Evolutionary conservation across 495 filamentous ascomycete genomes (phyloP).

Genomic region (Chlorociboria aeruginascens): DNA sequence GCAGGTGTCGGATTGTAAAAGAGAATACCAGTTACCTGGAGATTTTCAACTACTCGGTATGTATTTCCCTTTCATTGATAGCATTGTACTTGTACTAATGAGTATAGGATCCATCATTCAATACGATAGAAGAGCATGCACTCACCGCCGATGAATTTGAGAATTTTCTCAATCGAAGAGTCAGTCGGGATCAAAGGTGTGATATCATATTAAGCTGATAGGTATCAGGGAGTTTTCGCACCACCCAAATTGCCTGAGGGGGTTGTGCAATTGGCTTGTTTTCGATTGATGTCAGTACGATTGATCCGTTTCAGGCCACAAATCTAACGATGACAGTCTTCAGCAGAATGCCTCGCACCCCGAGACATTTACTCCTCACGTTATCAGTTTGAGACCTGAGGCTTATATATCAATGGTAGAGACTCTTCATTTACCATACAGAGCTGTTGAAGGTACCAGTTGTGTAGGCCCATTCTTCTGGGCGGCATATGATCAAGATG

Average conservation of each 20-base stretch:
- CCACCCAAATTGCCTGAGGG: slow-evolving; percentile 28
- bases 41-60: slow-evolving; percentile 42
- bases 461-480: slow-evolving; percentile 46
- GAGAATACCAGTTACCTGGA: slow-evolving; percentile 41
- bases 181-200: slow-evolving; percentile 19
- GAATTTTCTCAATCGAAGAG: slow-evolving; percentile 37
- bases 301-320: neutral
- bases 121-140: slow-evolving; percentile 35
- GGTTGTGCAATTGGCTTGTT: slow-evolving; percentile 28
- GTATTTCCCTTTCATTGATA: slow-evolving; percentile 7
- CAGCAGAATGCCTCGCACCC: slow-evolving; percentile 36
- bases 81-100: neutral
- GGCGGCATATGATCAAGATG: slow-evolving; percentile 38
- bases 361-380: slow-evolving; percentile 37
- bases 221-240: slow-evolving; percentile 33
- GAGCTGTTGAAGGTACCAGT: slow-evolving; percentile 36
- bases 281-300: slow-evolving; percentile 37
- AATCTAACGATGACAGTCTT: slow-evolving; percentile 24
- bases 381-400: slow-evolving; percentile 29
- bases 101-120: slow-evolving; percentile 27
- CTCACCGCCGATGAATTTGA: slow-evolving; percentile 38
- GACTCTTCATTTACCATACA: slow-evolving; percentile 33
- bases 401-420: slow-evolving; percentile 32
- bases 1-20: slow-evolving; percentile 27
- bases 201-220: neutral